A percentile compares a stretch with the other conserved stretches of the same genome.
Conservation (phyloP, 805 yeast genomes). For the Grigorovia transvaalensis region DNA sequence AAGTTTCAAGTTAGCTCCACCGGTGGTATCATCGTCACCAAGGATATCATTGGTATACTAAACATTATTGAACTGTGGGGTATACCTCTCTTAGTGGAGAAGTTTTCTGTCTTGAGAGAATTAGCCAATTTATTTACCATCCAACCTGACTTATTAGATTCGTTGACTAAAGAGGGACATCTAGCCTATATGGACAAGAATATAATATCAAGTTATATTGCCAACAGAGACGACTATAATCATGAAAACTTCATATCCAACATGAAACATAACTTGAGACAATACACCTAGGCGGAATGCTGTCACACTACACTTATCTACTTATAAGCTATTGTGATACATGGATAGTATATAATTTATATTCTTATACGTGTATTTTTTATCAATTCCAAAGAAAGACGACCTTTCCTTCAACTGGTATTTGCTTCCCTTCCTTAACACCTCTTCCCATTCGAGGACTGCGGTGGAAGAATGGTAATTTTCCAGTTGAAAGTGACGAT, state of each 20-base stretch:
- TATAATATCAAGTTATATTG: slow-evolving; percentile 53
- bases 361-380: neutral
- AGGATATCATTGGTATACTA: slow-evolving; percentile 73
- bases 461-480: no score
- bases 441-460: no score
- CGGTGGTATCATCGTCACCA: slow-evolving; percentile 76
- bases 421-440: no score
- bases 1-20: slow-evolving; percentile 66
- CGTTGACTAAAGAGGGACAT: slow-evolving; percentile 74
- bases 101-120: slow-evolving; percentile 64
- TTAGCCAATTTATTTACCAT: slow-evolving; percentile 78
- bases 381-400: neutral
- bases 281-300: slow-evolving; percentile 4
- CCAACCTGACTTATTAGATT: slow-evolving; percentile 66
- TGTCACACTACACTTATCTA: neutral
- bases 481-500: neutral
- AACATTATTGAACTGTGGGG: slow-evolving; percentile 58
- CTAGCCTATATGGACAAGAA: slow-evolving; percentile 54
- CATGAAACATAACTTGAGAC: slow-evolving; percentile 17
- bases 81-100: slow-evolving; percentile 47
- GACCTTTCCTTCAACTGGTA: no score
- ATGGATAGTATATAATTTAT: neutral
- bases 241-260: slow-evolving; percentile 26
- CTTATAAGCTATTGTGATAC: slow-evolving; percentile 30
- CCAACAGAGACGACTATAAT: slow-evolving; percentile 61